These are phyloP conservation scores for Clavispora carvajalis DNA, from an alignment of 805 yeast genomes.

Conservation along the genomic window DNA sequence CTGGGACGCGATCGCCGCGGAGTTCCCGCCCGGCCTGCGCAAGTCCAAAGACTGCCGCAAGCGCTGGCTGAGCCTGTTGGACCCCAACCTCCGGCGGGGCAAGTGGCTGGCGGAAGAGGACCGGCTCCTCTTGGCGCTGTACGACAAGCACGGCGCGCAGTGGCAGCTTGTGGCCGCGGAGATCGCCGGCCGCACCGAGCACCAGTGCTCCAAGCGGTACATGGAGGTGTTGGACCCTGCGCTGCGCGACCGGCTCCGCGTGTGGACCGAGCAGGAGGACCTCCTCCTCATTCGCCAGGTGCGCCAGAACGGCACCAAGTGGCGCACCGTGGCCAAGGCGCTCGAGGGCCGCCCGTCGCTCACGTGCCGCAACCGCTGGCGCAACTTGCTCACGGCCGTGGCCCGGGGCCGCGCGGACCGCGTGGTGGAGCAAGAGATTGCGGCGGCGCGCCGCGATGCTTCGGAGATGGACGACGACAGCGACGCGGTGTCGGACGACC, in stretches of 20 bases:
- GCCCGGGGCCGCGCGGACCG: conserved; percentile 60
- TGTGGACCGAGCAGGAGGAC: conserved; percentile 81
- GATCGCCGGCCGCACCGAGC: conserved; percentile 84
- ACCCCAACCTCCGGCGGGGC: conserved; percentile 78
- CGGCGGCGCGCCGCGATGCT: conserved; percentile 21
- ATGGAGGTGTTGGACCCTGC: conserved; percentile 83
- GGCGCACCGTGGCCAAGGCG: conserved; percentile 74
- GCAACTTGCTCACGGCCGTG: conserved; percentile 74
- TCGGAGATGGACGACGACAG: not conserved
- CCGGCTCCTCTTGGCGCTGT: conserved; percentile 56
- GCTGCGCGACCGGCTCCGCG: conserved; percentile 68
- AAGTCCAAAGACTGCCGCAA: conserved; percentile 81
- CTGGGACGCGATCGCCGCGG: conserved; percentile 57
- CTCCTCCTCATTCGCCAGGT: conserved; percentile 61
- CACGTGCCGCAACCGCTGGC: conserved; percentile 90
- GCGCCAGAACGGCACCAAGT: conserved; percentile 72
- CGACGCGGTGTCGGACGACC: not conserved
- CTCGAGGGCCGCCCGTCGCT: conserved; percentile 79
- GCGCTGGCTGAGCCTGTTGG: conserved; percentile 81
- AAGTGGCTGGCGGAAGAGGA: conserved; percentile 86
- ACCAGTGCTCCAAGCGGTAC: conserved; percentile 90
- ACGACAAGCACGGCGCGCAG: conserved; percentile 62
- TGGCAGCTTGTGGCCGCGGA: conserved; percentile 81
- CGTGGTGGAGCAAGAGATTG: conserved; percentile 54
- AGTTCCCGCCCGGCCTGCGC: conserved; percentile 41